Base-by-base conservation (phyloP, 331 rosid species). In the Malus hybrid region DNA sequence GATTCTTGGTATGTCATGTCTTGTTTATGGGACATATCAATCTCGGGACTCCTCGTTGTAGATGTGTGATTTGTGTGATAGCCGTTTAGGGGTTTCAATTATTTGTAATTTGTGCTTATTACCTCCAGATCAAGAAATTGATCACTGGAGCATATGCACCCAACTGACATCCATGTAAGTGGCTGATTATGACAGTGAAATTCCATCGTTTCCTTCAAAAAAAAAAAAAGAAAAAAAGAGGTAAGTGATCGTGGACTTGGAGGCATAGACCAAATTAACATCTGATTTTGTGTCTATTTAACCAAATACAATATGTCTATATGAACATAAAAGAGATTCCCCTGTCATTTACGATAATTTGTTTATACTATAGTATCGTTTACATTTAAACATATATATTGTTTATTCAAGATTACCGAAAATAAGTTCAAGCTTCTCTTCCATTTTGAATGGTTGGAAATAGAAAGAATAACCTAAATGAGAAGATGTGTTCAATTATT, bases 181-280 rank as follows among this genome's bases (percentile, higher is more conserved):
- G 44, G 11, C 4, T 8, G 44, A 36, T 36, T 36, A 36, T 34
- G 39, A 3, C 44, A 36, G 8, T 36, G 44, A 36, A 36, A 36
- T 8, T 36, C 44, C 2, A 36, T 9, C 4, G 11, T 36, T 36
- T 36, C 44, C 4, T 36, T 36, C 11, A 7, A 0, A 36, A 36
- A 36, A 36, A 7, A 7, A 36, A 36, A 36, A 36, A 36, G 7
- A 8, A 36, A 36, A 36, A 36, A 36, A 36, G 48, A 28, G 78
- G 80, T 75, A 63, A 70, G 18, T 58, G 64, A 55, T 36, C 3
- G 70, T 75, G 68, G 33, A 75, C 64, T 69, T 82, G 78, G 83
- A 66, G 69, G 64, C 78, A 82, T 50, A 74, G 28, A 70, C 39
- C 48, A 34, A 28, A 33, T 56, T 46, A 70, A 5, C 29, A 29